Evolutionary conservation across 1,284 basidiomycete genomes (phyloP).

Genomic region (Irpex sp.): DNA sequence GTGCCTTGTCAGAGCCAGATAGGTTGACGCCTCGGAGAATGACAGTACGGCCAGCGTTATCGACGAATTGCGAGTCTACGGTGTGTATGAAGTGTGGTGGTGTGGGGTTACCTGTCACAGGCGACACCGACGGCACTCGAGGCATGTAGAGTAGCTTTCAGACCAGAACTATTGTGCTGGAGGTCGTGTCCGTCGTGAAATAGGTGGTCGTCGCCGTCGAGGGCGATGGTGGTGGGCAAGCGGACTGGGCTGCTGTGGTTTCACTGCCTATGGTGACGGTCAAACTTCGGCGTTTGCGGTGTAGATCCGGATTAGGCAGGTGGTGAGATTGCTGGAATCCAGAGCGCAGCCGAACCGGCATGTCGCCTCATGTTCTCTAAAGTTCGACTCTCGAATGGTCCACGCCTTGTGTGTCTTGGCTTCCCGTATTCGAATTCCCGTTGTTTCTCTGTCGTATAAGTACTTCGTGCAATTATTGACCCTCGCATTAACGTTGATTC

Average conservation of each 20-base stretch:
- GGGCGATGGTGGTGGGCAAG: not conserved
- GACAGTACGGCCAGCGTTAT: slow-evolving; percentile 78
- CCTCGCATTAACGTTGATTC: no score
- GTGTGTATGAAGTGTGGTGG: slow-evolving; percentile 63
- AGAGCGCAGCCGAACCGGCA: not conserved
- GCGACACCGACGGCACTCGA: slow-evolving; percentile 55
- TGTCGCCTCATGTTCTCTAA: not conserved
- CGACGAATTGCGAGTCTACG: slow-evolving; percentile 74
- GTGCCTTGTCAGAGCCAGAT: slow-evolving; percentile 85
- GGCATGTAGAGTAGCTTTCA: slow-evolving; percentile 41
- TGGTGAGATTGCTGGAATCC: not conserved
- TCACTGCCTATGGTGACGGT: not conserved
- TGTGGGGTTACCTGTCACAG: slow-evolving; percentile 61
- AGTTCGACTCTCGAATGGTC: not conserved
- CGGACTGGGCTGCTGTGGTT: not conserved
- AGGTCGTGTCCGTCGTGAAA: not conserved
- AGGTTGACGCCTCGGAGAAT: slow-evolving; percentile 93
- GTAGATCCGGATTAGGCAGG: not conserved
- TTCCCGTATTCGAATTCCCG: no score
- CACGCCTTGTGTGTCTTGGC: not conserved
- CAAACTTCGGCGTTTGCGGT: not conserved
- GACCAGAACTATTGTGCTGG: not conserved
- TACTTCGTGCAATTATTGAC: no score
- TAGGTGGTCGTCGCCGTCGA: not conserved
- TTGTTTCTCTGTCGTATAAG: no score